A percentile compares a stretch with the other conserved stretches of the same genome.
These are phyloP conservation scores for Acacia melanoxylon DNA, from an alignment of 306 rosid genomes.

Conservation along the genomic window DNA sequence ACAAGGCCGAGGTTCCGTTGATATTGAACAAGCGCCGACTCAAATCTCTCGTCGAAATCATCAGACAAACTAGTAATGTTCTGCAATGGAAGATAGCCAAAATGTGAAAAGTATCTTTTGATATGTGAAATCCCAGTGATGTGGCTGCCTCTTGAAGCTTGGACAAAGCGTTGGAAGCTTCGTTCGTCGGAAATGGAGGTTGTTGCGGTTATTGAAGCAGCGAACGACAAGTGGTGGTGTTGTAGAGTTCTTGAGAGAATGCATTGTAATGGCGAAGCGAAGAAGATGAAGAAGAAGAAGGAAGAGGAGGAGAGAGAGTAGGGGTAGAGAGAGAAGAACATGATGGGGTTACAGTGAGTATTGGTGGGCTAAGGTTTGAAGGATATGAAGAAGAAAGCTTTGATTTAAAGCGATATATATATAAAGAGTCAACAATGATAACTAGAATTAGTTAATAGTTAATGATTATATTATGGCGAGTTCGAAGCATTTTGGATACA, in stretches of 20 bases:
- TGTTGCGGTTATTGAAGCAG: conserved; percentile 10
- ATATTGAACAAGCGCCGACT: conserved; percentile 40
- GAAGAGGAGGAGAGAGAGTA: neutral
- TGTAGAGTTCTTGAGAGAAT: conserved; percentile 14
- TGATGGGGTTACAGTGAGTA: conserved; percentile 22
- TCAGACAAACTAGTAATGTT: conserved; percentile 32
- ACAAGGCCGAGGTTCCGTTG: conserved; percentile 55
- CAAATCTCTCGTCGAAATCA: conserved; percentile 34
- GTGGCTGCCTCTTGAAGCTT: conserved; percentile 35
- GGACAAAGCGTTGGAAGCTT: conserved; percentile 16
- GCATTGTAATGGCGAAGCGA: conserved; percentile 25
- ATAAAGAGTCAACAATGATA: conserved; percentile 27
- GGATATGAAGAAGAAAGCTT: conserved; percentile 30
- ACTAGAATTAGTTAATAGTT: conserved; percentile 26
- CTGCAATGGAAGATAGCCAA: conserved; percentile 42
- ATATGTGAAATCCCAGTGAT: conserved; percentile 41
- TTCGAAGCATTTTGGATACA: conserved; percentile 1
- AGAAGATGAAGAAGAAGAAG: conserved; percentile 31
- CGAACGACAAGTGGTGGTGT: neutral
- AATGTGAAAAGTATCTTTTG: conserved; percentile 47
- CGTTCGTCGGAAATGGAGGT: neutral
- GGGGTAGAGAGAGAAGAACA: conserved; percentile 36
- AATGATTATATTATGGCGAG: conserved; percentile 9
- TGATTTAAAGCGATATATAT: conserved; percentile 38
- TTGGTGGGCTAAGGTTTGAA: neutral